Conservation (phyloP, 78 protist genomes). For the Corallochytrium limacisporum region DNA sequence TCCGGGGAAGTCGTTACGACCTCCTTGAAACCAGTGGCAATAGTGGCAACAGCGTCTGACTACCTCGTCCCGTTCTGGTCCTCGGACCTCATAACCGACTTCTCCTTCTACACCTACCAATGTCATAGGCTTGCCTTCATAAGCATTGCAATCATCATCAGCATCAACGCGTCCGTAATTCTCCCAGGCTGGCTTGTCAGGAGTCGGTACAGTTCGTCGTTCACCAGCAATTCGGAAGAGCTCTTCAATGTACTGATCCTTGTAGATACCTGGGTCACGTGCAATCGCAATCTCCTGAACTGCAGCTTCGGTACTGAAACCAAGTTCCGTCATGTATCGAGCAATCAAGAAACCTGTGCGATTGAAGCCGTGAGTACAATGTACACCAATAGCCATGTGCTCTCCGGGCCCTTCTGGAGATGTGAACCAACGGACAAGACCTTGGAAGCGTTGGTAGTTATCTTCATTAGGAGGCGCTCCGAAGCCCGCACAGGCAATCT, state of each 20-base stretch:
- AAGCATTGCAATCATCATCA: neutral
- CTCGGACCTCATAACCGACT: neutral
- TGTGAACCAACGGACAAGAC: neutral
- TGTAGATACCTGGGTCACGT: slow-evolving; percentile 11
- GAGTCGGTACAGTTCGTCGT: neutral
- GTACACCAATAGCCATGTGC: neutral
- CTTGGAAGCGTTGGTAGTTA: neutral
- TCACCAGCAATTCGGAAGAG: neutral
- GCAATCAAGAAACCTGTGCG: slow-evolving; percentile 19
- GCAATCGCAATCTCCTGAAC: neutral
- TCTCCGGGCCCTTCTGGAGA: neutral
- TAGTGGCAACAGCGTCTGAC: neutral
- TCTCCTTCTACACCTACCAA: neutral
- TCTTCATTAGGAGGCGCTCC: neutral
- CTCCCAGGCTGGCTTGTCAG: neutral
- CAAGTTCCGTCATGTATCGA: neutral
- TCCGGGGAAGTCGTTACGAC: neutral
- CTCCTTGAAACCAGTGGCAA: neutral
- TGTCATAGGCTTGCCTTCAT: too few species aligned
- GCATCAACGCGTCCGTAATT: neutral
- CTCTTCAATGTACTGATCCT: neutral
- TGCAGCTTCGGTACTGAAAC: neutral
- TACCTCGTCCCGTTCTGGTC: neutral
- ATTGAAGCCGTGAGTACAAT: slow-evolving; percentile 33
- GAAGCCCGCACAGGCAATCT: slow-evolving; percentile 5